Conservation (phyloP, 768 basidiomycete genomes). For the Hygrocybe punicea region DNA sequence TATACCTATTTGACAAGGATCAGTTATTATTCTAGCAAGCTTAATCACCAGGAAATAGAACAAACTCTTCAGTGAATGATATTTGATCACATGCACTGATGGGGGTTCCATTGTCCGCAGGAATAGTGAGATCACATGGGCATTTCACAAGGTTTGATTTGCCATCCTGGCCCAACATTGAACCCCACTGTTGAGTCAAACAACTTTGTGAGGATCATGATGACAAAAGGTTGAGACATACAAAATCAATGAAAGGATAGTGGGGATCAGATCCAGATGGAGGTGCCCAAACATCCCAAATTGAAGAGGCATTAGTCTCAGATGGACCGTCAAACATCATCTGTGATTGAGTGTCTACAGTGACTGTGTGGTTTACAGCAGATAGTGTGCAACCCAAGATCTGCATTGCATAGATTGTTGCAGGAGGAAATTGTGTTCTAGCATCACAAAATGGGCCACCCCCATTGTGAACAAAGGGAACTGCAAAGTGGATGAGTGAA, state of each 20-base stretch:
- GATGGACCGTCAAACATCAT: background rate
- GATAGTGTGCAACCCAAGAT: background rate
- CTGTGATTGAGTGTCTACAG: background rate
- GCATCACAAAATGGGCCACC: background rate
- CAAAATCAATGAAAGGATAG: too few species aligned
- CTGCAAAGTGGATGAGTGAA: background rate
- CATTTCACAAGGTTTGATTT: too few species aligned
- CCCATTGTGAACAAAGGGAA: background rate
- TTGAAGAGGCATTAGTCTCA: background rate
- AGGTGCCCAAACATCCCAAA: background rate
- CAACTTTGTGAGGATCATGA: too few species aligned
- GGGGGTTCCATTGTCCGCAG: too few species aligned
- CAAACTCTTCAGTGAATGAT: too few species aligned
- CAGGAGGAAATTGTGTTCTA: background rate
- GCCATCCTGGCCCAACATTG: too few species aligned
- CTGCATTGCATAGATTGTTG: background rate
- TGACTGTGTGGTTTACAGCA: background rate
- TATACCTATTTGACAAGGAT: background rate
- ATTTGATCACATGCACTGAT: too few species aligned
- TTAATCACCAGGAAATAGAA: too few species aligned
- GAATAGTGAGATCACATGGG: too few species aligned
- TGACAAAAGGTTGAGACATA: too few species aligned
- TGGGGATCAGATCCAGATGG: background rate
- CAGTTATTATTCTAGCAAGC: background rate
- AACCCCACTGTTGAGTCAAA: too few species aligned